Conservation (phyloP, 257 asterid genomes). For the Orobanche coerulescens region DNA sequence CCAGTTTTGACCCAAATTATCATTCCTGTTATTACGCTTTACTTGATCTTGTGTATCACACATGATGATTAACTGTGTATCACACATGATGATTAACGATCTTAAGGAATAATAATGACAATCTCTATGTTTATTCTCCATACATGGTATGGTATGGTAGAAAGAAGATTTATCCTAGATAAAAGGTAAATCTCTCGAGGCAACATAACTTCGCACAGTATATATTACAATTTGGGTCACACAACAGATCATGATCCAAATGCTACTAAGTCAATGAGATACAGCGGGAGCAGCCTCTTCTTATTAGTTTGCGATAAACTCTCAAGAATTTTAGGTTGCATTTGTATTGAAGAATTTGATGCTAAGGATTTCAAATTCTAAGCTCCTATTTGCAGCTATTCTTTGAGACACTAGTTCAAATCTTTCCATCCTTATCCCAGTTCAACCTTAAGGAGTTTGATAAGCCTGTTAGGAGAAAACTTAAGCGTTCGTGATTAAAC, state of each 20-base stretch:
- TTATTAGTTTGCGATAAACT: not conserved
- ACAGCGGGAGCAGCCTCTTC: slow-evolving; percentile 4
- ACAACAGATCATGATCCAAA: slow-evolving; percentile 9
- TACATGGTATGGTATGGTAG: not conserved
- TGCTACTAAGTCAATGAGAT: slow-evolving; percentile 11
- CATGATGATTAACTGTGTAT: not conserved
- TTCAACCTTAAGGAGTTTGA: not conserved
- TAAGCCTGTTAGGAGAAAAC: not conserved
- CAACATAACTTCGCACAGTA: not conserved
- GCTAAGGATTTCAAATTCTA: not conserved
- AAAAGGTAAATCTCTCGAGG: not conserved
- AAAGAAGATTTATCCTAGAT: not conserved
- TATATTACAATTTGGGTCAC: slow-evolving; percentile 1
- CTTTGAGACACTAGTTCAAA: not conserved
- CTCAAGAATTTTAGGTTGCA: not conserved
- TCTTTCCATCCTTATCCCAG: not conserved
- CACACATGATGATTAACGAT: not conserved
- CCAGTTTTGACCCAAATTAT: slow-evolving; percentile 12
- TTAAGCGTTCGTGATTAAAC: not conserved
- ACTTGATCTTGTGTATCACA: not conserved
- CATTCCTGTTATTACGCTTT: not conserved
- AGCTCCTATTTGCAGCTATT: not conserved
- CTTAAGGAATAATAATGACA: not conserved
- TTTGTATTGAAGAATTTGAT: not conserved
- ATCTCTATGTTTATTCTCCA: not conserved